A percentile compares a stretch with the other conserved stretches of the same genome.
These are phyloP conservation scores for Lepidium aucheri DNA, from an alignment of 345 rosid species.

Conservation along the genomic window DNA sequence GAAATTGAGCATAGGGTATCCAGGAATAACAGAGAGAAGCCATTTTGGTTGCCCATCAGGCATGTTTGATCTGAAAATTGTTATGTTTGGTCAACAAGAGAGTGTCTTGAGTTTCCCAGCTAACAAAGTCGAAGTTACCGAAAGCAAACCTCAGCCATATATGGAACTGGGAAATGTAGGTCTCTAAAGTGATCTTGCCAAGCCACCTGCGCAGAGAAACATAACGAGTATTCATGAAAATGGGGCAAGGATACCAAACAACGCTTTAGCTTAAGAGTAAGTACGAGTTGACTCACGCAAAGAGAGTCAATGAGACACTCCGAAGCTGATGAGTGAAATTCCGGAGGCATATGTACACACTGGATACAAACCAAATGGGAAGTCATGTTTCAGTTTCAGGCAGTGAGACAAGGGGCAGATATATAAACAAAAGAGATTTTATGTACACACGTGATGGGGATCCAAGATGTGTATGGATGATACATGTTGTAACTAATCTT, in stretches of 20 bases:
- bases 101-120: not conserved
- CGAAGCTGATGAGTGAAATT: constrained; percentile 85
- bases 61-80: constrained; percentile 51
- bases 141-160: constrained; percentile 91
- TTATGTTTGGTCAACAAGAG: not conserved
- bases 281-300: constrained; percentile 50
- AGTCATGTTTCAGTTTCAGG: constrained; percentile 7
- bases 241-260: constrained; percentile 8
- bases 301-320: constrained; percentile 62
- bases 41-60: constrained; percentile 98
- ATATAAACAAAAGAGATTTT: not conserved
- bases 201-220: constrained; percentile 60
- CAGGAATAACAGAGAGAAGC: constrained; percentile 90
- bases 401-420: not conserved
- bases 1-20: constrained; percentile 84
- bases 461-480: constrained; percentile 99
- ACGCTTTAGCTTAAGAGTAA: not conserved
- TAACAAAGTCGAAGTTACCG: not conserved
- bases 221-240: not conserved
- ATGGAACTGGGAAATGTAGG: constrained; percentile 93
- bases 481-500: constrained; percentile 83
- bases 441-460: constrained; percentile 81
- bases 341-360: constrained; percentile 88
- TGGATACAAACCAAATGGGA: constrained; percentile 24
- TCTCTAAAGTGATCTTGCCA: constrained; percentile 87